Base-by-base conservation (phyloP, 768 basidiomycete genomes). In the Austroboletus eburneus region DNA sequence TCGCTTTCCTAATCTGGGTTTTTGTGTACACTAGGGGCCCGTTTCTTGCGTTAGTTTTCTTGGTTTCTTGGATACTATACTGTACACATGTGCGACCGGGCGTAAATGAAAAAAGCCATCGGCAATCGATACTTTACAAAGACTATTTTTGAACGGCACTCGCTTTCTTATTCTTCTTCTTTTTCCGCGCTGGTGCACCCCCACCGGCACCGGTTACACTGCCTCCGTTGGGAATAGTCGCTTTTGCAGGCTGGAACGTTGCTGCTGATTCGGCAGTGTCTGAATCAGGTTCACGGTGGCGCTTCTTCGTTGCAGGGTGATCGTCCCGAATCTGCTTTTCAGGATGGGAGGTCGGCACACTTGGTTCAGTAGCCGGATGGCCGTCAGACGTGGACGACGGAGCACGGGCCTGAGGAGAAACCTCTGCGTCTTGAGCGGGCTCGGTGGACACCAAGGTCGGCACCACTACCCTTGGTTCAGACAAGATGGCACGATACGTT, bases 401-500 rank as follows among this genome's bases (percentile, higher is more conserved):
- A 3, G 36, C n/a, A 9, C 1, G 16, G 3, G 27, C 8, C 9
- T 35, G 29, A 29, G 22, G 14, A n/a, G 32, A 22, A 16, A 39
- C 9, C 7, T 22, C 46, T 9, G 37, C 30, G 6, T 20, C 9
- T 24, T 40, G 45, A 30, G 20, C 9, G 2, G 34, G 35, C 33
- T 52, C 45, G 17, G 5, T 25, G 14, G 40, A 25, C n/a, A n/a
- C n/a, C 7, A 45, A 22, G 33, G 43, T 34, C 3, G 83, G 83
- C 2, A 88, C 62, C 10, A 91, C 73, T 9, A 89, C 61, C 39
- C 62, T 77, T 0, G 89, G 87, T 57, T 87, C 85, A 3, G 88
- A 90, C 18, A 91, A 68, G 1, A 91, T 76, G 0, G 89, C 85
- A 5, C 88, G 79, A 56, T 87, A 90, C 5, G 87, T 90, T 58